Base-by-base conservation (phyloP, 495 filamentous ascomycete species). In the Trichoderma reesei region DNA sequence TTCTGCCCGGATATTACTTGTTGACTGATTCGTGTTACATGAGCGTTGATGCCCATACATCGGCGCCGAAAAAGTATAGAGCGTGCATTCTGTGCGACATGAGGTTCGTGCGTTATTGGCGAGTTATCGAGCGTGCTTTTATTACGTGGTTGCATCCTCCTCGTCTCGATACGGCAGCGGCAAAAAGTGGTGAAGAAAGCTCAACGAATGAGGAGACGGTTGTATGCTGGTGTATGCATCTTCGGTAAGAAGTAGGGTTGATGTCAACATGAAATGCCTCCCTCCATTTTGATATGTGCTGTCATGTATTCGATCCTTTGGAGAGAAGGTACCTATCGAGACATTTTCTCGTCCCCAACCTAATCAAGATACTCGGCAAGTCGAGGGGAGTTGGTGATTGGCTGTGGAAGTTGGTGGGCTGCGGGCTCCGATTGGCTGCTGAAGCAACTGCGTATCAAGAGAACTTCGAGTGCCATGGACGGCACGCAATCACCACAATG, bases 1-100 rank as follows among this genome's bases (percentile, higher is more conserved):
- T 56, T 56, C 51, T 56, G 51, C 51, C 51, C 26, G 26, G 16
- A 56, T 56, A 31, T 18, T 18, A 9, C 18, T 31, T 8, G n/a
- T 31, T 34, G 16, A n/a, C 42, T 33, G 31, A 56, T 48, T 48
- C 44, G 20, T 16, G 44, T 4, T 18, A n/a, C 44, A n/a, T n/a
- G 51, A 56, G 11, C 11, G 51, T 34, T 31, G 26, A 46, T 46
- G 20, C 51, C 51, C n/a, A n/a, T n/a, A 34, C 8, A 14, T 56
- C n/a, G 44, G 44, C 14, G 44, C 18, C 51, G 51, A n/a, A 56
- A 5, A 13, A 33, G 11, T 56, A 56, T 56, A 56, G 51, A 56
- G 51, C 51, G 51, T 34, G 51, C 51, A 33, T 56, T 33, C 34
- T 56, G 51, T 56, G 26, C 51, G 51, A 56, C 51, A 10, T 56